Percentiles rank a stretch among this genome's conserved stretches.
Conservation (phyloP, 306 rosid species). For the Corylus avellana region DNA sequence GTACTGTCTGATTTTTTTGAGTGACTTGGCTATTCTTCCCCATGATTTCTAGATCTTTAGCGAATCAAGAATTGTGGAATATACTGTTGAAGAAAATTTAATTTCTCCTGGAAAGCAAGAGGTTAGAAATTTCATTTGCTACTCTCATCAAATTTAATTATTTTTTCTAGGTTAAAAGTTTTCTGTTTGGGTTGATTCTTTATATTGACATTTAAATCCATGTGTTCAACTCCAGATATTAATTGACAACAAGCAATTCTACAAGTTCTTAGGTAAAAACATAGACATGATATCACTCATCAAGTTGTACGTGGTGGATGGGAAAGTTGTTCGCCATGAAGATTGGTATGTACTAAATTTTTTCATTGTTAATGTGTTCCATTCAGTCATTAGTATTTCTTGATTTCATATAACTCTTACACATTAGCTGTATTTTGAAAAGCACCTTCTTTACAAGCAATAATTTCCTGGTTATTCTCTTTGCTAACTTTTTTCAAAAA, state of each 20-base stretch:
- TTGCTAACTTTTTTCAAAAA: background rate
- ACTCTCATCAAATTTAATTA: background rate
- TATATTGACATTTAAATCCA: conserved; percentile 13
- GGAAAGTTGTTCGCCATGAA: conserved; percentile 79
- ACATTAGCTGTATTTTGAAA: background rate
- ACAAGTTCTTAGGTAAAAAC: conserved; percentile 69
- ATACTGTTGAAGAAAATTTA: conserved; percentile 54
- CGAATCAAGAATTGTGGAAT: conserved; percentile 83
- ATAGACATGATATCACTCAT: conserved; percentile 73
- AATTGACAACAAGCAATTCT: conserved; percentile 67
- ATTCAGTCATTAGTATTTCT: background rate
- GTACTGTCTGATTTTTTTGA: background rate
- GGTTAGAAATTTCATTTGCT: conserved; percentile 46
- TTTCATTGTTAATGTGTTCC: background rate
- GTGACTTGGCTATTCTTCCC: conserved; percentile 1
- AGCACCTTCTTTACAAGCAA: background rate
- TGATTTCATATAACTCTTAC: background rate
- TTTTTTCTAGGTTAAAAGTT: background rate
- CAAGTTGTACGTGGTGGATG: conserved; percentile 62
- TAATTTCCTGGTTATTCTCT: background rate
- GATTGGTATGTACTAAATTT: conserved; percentile 58
- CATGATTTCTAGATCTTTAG: conserved; percentile 53
- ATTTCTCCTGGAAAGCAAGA: conserved; percentile 72
- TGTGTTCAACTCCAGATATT: conserved; percentile 49
- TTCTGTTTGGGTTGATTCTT: conserved; percentile 24